A percentile compares a stretch with the other conserved stretches of the same genome.
Evolutionary conservation across 2,329 filamentous ascomycete species (phyloP).

Genomic region (Hirsutella rhossiliensis): DNA sequence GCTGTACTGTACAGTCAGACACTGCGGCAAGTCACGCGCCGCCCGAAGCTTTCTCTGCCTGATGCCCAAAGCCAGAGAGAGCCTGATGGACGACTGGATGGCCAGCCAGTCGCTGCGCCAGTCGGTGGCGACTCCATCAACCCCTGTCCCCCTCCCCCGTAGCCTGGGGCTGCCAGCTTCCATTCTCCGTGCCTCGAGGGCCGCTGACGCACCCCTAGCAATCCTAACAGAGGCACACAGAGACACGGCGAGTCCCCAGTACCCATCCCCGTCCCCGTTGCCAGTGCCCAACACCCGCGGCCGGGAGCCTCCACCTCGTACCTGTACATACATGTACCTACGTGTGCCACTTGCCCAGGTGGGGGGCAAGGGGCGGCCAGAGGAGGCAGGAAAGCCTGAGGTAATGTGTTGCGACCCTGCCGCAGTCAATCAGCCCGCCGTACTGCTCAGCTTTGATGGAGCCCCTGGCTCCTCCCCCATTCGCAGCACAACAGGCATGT

Average conservation of each 20-base stretch:
- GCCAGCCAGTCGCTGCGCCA: neutral
- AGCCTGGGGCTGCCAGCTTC: neutral
- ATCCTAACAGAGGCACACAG: neutral
- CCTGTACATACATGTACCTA: neutral
- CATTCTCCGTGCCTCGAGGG: neutral
- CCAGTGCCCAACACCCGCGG: neutral
- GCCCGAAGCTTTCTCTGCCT: too few relatives aligned
- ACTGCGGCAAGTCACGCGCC: too few relatives aligned
- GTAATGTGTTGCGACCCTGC: neutral
- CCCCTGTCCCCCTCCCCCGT: neutral
- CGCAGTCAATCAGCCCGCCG: conserved; percentile 2
- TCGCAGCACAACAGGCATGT: conserved; percentile 1
- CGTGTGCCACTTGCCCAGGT: neutral
- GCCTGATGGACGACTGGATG: neutral
- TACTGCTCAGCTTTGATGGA: conserved; percentile 1
- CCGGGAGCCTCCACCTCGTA: neutral
- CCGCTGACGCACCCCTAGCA: neutral
- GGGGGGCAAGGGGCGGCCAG: neutral
- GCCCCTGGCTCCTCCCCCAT: conserved; percentile 3
- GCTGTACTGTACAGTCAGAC: too few relatives aligned
- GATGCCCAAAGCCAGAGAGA: neutral
- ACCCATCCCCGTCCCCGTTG: neutral
- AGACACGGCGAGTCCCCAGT: neutral
- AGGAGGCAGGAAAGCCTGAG: neutral
- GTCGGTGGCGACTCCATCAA: neutral